Evolutionary conservation across 2,329 filamentous ascomycete genomes (phyloP), one percentile per base, ranked within the genome.

Genomic region (Trichoderma aggressivum): DNA sequence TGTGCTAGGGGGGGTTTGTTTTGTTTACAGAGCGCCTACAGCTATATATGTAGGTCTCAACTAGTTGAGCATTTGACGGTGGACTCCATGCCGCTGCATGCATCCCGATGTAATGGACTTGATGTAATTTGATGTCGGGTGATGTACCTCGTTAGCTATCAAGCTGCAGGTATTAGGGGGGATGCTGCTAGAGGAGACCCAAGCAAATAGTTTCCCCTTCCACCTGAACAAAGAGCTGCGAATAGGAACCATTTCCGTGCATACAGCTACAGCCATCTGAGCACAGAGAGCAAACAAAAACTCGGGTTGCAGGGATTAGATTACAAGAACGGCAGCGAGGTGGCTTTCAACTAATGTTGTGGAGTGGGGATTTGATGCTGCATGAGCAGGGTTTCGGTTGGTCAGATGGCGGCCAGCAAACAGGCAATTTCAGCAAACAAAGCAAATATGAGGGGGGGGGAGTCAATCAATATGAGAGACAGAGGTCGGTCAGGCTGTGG

Each of bases 291-390:
- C 65, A 60, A 69, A 59, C 65, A 61, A 18, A 36, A 36, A 7
- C 36, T 26, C 18, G 28, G 28, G 21, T 24, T 47, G 14, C 53
- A 47, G 21, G 55, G 64, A 16, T 32, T n/a, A 34, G 36, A 26
- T 21, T 16, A 24, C 21, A n/a, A 60, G 53, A 59, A 24, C 53
- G 8, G 53, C 34, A 34, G 28, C 56, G 39, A 60, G 24, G 65
- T 50, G 65, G 65, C 65, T 69, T 24, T 60, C 18, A 56, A 30
- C 65, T 69, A 61, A 61, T 61, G 65, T 16, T 36, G 8, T 24
- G 21, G 28, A 24, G 65, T 61, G 65, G 65, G 32, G 65, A 53
- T 69, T 2, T 21, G 39, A 34, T 11, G 56, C 24, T 24, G 21
- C 8, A 14, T 8, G n/a, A 56, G 14, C 65, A 53, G 39, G 64